phyloP scores from a whole-genome alignment of 306 rosid species.

The Medicago lupulina region DNA sequence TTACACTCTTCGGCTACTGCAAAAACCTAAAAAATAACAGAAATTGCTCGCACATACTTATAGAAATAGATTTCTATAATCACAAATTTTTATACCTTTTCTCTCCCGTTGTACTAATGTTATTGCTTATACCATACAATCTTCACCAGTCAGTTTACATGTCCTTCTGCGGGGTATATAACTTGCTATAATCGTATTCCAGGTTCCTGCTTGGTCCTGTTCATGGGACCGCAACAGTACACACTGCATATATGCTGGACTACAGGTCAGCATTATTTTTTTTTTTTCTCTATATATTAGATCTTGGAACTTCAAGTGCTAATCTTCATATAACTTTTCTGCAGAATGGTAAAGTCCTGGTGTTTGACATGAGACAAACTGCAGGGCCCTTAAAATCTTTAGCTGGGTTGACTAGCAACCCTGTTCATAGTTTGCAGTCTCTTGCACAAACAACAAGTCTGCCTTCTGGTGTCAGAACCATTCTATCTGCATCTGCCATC shows the following conservation, averaged over 20 bases:
- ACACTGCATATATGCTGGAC: slow-evolving; percentile 75
- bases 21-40: slow-evolving; percentile 9
- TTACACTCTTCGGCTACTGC: not conserved
- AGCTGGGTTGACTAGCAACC: slow-evolving; percentile 70
- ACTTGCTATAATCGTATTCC: slow-evolving; percentile 44
- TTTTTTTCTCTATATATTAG: slow-evolving; percentile 29
- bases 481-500: slow-evolving; percentile 83
- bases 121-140: slow-evolving; percentile 23
- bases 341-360: slow-evolving; percentile 87
- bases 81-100: not conserved
- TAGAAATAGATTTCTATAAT: not conserved
- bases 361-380: slow-evolving; percentile 86
- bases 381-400: slow-evolving; percentile 66
- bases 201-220: slow-evolving; percentile 93
- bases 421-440: slow-evolving; percentile 78
- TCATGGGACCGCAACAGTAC: slow-evolving; percentile 80
- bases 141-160: slow-evolving; percentile 14
- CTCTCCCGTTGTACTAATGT: slow-evolving; percentile 1
- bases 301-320: slow-evolving; percentile 23
- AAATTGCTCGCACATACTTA: not conserved
- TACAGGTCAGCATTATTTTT: slow-evolving; percentile 66
- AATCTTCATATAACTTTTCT: slow-evolving; percentile 30
- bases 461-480: slow-evolving; percentile 51
- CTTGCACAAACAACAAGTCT: slow-evolving; percentile 58
- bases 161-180: slow-evolving; percentile 26